Percentiles rank a stretch among this genome's conserved stretches.
These are phyloP conservation scores for Tilletia walkeri DNA, from an alignment of 1,284 basidiomycete genomes.

Conservation along the genomic window DNA sequence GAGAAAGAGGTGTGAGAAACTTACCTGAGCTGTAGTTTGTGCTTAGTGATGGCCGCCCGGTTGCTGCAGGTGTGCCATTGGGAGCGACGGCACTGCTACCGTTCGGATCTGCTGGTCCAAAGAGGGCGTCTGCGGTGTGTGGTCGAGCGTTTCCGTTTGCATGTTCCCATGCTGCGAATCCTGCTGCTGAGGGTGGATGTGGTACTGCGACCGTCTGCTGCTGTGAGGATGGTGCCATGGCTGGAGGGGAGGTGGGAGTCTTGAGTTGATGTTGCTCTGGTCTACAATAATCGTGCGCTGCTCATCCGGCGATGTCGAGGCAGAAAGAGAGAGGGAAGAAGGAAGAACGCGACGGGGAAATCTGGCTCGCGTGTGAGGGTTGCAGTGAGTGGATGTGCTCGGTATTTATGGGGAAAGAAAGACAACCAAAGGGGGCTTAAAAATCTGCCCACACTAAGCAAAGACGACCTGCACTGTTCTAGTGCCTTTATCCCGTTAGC, in stretches of 20 bases:
- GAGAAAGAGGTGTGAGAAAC: not conserved
- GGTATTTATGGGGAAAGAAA: too few relatives aligned
- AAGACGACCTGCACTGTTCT: too few relatives aligned
- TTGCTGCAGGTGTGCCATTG: not conserved
- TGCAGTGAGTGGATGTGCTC: too few relatives aligned
- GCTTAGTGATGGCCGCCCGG: not conserved
- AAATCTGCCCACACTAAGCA: too few relatives aligned
- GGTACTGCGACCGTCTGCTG: not conserved
- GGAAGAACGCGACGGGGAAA: too few relatives aligned
- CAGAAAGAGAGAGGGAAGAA: too few relatives aligned
- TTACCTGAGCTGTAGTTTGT: slow-evolving; percentile 3
- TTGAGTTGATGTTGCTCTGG: not conserved
- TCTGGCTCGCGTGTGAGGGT: too few relatives aligned
- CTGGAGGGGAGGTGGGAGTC: not conserved
- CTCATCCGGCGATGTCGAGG: too few relatives aligned
- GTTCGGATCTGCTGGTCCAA: slow-evolving; percentile 21
- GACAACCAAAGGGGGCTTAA: too few relatives aligned
- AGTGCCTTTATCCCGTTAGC: too few relatives aligned
- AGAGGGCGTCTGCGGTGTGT: slow-evolving; percentile 49
- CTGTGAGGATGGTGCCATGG: not conserved
- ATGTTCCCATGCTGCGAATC: slow-evolving; percentile 42
- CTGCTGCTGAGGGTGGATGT: slow-evolving; percentile 24
- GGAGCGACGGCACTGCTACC: not conserved
- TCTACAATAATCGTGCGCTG: not conserved
- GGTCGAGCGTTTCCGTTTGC: slow-evolving; percentile 40